Base-by-base conservation (phyloP, 306 rosid species). In the Vicia faba region DNA sequence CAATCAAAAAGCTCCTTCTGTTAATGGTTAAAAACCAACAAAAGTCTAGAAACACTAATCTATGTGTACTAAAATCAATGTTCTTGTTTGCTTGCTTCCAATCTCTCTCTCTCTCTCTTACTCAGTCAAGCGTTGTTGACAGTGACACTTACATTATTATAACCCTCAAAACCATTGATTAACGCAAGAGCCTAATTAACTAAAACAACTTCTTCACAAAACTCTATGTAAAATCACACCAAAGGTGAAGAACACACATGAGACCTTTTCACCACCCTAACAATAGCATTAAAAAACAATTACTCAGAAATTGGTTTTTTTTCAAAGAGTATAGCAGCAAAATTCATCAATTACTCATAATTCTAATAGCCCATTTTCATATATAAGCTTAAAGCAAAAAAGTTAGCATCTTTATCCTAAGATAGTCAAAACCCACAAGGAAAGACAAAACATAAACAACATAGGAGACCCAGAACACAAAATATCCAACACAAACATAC, bases 351-450 rank as follows among this genome's bases (percentile, higher is more conserved):
- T 26, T 9, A 25, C 45, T 5, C 15, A 5, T 10, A 31, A 39
- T 50, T 70, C 18, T 12, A 20, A 18, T 54, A 35, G 66, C 15
- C 31, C 40, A 16, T 2, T 23, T 7, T n/a, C 15, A 0, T 19
- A 61, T n/a, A 1, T 1, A 31, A 18, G 36, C 31, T 10, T 18
- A 65, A 29, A 44, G 19, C 43, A 58, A 44, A 78, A 78, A 62
- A 73, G 23, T 0, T 26, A 29, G n/a, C 4, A 39, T 25, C 54
- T 65, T 33, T 69, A 36, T 39, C 5, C 14, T 10, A 38, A 75
- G 66, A 75, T 38, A 75, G 68, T 36, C 13, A 13, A 73, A 63
- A 46, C 58, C 61, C 60, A 78, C 0, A 23, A 67, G 25, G 19
- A 43, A 63, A 48, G 15, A 26, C 4, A 3, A 26, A 23, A 15